phyloP scores from a whole-genome alignment of 2,329 filamentous ascomycete genomes.

The Mycogone perniciosa region DNA sequence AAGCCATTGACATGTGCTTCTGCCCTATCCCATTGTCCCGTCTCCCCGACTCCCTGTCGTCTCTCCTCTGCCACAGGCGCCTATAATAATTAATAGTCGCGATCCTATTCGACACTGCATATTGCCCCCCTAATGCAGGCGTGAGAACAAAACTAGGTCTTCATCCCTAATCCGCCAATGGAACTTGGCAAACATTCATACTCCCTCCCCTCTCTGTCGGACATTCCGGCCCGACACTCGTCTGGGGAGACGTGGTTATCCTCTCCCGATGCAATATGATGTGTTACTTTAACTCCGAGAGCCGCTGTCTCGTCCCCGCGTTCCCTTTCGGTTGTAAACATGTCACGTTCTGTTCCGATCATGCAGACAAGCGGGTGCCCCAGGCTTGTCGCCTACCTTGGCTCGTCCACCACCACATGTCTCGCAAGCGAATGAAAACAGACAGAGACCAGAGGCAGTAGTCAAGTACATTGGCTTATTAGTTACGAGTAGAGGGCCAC shows the following conservation, averaged over 20 bases:
- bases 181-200: not conserved
- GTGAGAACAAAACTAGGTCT: not conserved
- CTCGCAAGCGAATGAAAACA: no score
- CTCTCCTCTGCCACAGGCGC: not conserved
- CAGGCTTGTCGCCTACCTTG: no score
- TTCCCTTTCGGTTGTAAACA: not conserved
- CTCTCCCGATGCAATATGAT: no score
- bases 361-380: not conserved
- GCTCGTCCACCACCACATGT: no score
- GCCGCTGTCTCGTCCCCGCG: not conserved
- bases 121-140: not conserved
- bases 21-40: not conserved
- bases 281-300: not conserved
- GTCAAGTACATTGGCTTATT: no score
- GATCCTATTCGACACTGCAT: not conserved
- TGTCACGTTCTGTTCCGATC: conserved; percentile 2
- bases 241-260: no score
- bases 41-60: not conserved
- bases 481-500: no score
- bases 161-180: no score
- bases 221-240: not conserved
- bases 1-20: not conserved
- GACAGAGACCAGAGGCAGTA: no score
- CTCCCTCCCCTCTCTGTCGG: not conserved
- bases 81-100: not conserved